phyloP scores from a whole-genome alignment of 306 rosid species.

The Prunus campanulata region DNA sequence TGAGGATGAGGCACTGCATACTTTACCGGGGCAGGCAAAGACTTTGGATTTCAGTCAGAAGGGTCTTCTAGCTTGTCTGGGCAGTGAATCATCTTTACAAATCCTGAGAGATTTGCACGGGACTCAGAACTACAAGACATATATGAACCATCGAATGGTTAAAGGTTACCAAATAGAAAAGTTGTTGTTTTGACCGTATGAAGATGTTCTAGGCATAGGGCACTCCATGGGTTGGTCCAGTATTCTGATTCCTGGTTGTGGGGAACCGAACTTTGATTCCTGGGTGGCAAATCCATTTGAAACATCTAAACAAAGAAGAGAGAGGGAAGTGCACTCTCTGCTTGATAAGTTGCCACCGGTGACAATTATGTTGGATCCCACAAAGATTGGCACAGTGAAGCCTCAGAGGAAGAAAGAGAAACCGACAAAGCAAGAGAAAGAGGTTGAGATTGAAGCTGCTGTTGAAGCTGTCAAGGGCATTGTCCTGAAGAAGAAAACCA shows the following conservation, averaged over 20 bases:
- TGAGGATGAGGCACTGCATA: conserved; percentile 51
- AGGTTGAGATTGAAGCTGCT: conserved; percentile 65
- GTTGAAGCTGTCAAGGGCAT: conserved; percentile 56
- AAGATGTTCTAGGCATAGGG: conserved; percentile 82
- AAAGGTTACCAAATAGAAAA: conserved; percentile 80
- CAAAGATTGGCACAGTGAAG: conserved; percentile 65
- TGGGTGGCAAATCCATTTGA: conserved; percentile 91
- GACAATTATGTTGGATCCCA: conserved; percentile 73
- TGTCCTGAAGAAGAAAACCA: conserved; percentile 70
- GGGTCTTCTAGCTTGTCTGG: conserved; percentile 65
- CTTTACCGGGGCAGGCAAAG: conserved; percentile 65
- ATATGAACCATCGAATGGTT: conserved; percentile 76
- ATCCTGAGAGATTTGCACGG: conserved; percentile 56
- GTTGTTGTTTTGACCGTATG: conserved; percentile 70
- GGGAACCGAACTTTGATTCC: conserved; percentile 83
- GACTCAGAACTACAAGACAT: conserved; percentile 51
- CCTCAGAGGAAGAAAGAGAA: conserved; percentile 41
- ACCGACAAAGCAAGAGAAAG: conserved; percentile 47
- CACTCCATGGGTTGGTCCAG: conserved; percentile 95
- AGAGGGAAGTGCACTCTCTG: conserved; percentile 69
- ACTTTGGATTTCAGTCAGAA: conserved; percentile 86
- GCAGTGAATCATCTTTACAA: conserved; percentile 57
- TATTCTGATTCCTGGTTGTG: conserved; percentile 89
- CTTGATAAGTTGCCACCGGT: conserved; percentile 81
- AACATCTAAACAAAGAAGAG: conserved; percentile 76